Base-by-base conservation (phyloP, 1,284 basidiomycete species). In the Cryptococcus amylolentus region DNA sequence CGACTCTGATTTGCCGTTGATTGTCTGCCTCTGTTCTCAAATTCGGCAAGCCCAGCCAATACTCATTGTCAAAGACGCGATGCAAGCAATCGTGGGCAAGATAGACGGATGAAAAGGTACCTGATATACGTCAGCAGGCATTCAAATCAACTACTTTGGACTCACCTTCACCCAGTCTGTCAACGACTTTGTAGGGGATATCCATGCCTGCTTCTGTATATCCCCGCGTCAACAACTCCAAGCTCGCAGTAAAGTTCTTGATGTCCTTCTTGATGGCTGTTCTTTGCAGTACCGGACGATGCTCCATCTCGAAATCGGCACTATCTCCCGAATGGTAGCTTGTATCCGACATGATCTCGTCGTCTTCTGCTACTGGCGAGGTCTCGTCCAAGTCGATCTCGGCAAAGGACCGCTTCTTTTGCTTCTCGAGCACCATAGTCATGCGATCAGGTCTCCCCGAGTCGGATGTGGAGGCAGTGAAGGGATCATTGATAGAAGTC, bases 41-140 rank as follows among this genome's bases (percentile, higher is more conserved):
- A 39, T 63, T 52, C 18, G 50, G 42, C 53, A 41, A 3, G 79
- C 77, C n/a, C 80, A 83, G 82, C 94, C 95, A 97, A 18, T 84
- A 81, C 9, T 78, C 68, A 73, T 98, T 97, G 77, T 92, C 82
- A 83, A 87, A 94, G 56, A 85, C 86, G 43, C 81, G 75, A 67
- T 89, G 84, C 56, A 84, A 79, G 39, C 88, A 70, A 76, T 98
- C 95, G 63, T 94, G 79, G 0, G 94, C 95, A 70, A 98, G 97
- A 82, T 98, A 99, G 10, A 99, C 95, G 9, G 93, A 94, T 0
- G 95, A 98, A 78, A 99, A 99, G 2, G 95, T 99, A 26, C 95
- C 92, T 82, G 52, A n/a, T 31, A 39, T n/a, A 18, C n/a, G 49
- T 58, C 28, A 43, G 52, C 31, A 26, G 9, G n/a, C 35, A 28